Conservation (phyloP, 331 rosid genomes). For the Prunus yedoensis region DNA sequence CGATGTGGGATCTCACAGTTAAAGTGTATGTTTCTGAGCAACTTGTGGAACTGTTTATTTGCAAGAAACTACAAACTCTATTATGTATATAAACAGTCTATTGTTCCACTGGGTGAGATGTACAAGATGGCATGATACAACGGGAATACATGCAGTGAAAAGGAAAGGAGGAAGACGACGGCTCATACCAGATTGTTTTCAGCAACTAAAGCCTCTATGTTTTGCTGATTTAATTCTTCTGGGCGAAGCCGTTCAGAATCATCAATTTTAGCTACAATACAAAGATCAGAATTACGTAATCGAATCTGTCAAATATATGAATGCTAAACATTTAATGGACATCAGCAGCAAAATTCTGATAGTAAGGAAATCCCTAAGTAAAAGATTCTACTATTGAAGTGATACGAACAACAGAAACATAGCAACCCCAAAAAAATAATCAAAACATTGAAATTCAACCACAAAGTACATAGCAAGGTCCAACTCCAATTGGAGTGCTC, state of each 20-base stretch:
- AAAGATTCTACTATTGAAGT: background rate
- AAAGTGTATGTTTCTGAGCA: background rate
- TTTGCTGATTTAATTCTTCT: constrained; percentile 98
- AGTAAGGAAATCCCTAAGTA: background rate
- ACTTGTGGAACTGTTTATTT: background rate
- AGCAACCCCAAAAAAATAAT: background rate
- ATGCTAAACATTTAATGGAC: background rate
- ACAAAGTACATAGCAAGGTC: background rate
- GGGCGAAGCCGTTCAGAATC: constrained; percentile 92
- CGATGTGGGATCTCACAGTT: too few relatives aligned
- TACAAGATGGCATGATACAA: background rate
- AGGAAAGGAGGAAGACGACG: constrained; percentile 5
- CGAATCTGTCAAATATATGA: background rate
- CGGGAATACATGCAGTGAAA: background rate
- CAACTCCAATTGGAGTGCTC: background rate
- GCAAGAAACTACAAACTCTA: background rate
- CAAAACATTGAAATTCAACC: background rate
- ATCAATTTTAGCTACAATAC: constrained; percentile 62
- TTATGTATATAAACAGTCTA: background rate
- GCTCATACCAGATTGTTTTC: constrained; percentile 86
- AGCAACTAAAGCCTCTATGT: constrained; percentile 95
- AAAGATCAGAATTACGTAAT: background rate
- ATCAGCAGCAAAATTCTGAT: background rate
- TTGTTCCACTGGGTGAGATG: background rate
- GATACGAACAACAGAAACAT: background rate